Conservation (phyloP, 495 filamentous ascomycete genomes). For the Trichoderma reesei region DNA sequence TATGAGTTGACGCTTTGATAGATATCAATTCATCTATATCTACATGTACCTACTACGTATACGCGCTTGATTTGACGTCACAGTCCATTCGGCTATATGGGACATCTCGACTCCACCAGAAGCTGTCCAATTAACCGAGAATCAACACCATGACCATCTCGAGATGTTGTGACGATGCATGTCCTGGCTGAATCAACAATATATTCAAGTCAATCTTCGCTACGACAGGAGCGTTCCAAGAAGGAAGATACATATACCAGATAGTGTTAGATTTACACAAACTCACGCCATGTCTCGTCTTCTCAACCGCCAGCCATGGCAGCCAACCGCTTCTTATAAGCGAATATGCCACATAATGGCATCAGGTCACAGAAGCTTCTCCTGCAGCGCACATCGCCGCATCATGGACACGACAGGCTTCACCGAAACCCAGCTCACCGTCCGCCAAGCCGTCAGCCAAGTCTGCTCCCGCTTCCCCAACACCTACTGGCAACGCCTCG, state of each 20-base stretch:
- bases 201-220: too few species aligned
- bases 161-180: not conserved
- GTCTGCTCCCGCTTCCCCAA: conserved; percentile 57
- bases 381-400: conserved; percentile 17
- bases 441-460: conserved; percentile 58
- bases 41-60: not conserved
- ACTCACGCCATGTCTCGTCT: not conserved
- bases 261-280: too few species aligned
- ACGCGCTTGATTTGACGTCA: not conserved
- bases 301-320: not conserved
- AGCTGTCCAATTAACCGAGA: not conserved
- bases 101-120: not conserved
- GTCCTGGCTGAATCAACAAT: not conserved
- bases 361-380: conserved; percentile 12
- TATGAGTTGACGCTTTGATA: too few species aligned
- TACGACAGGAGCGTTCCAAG: too few species aligned
- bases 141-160: not conserved
- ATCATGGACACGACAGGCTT: conserved; percentile 69
- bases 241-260: too few species aligned
- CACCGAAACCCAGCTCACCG: conserved; percentile 58
- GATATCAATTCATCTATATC: not conserved
- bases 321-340: not conserved
- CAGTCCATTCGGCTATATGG: not conserved
- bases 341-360: not conserved
- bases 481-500: conserved; percentile 61